These are phyloP conservation scores for Volvox carteri DNA, from an alignment of 163 green algal genomes.

Conservation along the genomic window DNA sequence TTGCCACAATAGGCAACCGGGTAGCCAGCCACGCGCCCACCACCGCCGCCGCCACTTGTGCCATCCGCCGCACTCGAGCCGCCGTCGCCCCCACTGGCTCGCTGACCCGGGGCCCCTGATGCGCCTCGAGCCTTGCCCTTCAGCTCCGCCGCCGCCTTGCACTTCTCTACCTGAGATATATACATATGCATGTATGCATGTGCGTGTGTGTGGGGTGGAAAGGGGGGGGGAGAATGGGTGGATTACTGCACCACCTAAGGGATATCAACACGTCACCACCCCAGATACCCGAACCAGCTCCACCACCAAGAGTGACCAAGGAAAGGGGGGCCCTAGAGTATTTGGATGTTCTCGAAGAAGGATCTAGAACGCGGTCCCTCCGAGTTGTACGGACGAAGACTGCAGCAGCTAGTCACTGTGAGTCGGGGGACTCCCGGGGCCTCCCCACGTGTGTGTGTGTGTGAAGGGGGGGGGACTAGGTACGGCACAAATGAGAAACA, in stretches of 20 bases:
- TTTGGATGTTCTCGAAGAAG: too few species aligned
- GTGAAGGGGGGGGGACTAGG: not conserved
- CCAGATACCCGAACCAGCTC: too few species aligned
- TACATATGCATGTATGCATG: too few species aligned
- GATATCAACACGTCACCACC: not conserved
- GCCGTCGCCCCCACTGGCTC: not conserved
- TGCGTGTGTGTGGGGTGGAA: too few species aligned
- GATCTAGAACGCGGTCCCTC: too few species aligned
- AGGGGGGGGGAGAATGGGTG: not conserved
- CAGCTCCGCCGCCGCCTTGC: constrained; percentile 69
- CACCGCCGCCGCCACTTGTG: not conserved
- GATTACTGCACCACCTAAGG: not conserved
- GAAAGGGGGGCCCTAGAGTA: too few species aligned
- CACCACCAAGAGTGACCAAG: too few species aligned
- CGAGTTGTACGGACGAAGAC: too few species aligned
- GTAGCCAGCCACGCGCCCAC: constrained; percentile 73
- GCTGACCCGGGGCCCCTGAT: too few species aligned
- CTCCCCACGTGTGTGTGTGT: too few species aligned
- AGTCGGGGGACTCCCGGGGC: too few species aligned
- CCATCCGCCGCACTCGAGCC: not conserved
- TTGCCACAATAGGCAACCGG: constrained; percentile 89
- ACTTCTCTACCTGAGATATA: constrained; percentile 80
- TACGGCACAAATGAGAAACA: not conserved
- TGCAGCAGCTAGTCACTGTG: too few species aligned
- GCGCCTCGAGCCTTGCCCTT: constrained; percentile 31